These are phyloP conservation scores for Penicillium sp. DNA, from an alignment of 2,329 filamentous ascomycete species.

Conservation along the genomic window DNA sequence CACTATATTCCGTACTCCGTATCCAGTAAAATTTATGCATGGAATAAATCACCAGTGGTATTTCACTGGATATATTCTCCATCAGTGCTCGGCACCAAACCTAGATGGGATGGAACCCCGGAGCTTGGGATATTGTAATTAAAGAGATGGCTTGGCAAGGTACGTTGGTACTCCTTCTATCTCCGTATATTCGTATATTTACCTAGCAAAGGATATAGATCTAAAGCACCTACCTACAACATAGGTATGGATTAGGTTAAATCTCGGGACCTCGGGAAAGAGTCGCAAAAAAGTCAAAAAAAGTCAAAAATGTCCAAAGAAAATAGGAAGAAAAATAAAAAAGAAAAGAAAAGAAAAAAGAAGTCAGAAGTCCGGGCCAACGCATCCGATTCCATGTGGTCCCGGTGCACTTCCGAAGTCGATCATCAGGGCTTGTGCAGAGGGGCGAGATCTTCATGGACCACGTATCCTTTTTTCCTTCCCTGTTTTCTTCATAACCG, in stretches of 20 bases:
- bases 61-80: conserved; percentile 14
- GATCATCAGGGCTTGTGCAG: conserved; percentile 25
- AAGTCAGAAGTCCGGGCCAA: conserved; percentile 13
- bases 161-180: not conserved
- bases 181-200: no score
- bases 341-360: not conserved
- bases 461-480: not conserved
- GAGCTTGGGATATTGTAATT: not conserved
- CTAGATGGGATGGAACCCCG: not conserved
- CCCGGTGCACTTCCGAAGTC: conserved; percentile 29
- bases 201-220: not conserved
- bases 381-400: conserved; percentile 29
- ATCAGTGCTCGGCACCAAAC: not conserved
- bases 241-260: no score
- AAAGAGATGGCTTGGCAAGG: not conserved
- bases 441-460: conserved; percentile 23
- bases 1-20: not conserved
- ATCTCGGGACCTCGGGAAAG: conserved; percentile 1
- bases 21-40: not conserved
- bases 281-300: no score
- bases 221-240: not conserved
- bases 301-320: no score
- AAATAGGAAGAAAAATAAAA: not conserved
- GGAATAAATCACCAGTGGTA: not conserved
- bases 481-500: no score